Evolutionary conservation across 352 stramenopile genomes (phyloP).

Genomic region (Phytophthora macrochlamydospora): DNA sequence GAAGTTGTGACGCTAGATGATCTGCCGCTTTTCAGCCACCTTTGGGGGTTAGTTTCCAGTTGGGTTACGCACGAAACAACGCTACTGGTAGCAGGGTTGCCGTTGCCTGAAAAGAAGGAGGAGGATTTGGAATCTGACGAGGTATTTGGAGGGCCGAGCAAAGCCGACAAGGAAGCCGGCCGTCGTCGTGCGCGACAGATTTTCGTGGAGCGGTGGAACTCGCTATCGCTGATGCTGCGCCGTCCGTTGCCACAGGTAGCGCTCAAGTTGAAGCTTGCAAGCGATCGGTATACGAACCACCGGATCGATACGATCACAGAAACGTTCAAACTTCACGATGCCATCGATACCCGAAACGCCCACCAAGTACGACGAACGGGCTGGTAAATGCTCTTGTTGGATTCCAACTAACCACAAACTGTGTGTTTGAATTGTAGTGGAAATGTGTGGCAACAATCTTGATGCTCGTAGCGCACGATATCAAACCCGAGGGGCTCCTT

Average conservation of each 20-base stretch:
- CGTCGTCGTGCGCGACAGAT: slow-evolving; percentile 54
- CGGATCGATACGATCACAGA: slow-evolving; percentile 61
- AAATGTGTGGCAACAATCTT: slow-evolving; percentile 67
- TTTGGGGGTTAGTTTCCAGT: slow-evolving; percentile 70
- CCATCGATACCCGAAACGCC: slow-evolving; percentile 67
- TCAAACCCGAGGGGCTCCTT: slow-evolving; percentile 42
- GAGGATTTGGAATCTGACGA: slow-evolving; percentile 11
- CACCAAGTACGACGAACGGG: slow-evolving; percentile 47
- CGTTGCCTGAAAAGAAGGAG: slow-evolving; percentile 29
- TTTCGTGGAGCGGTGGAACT: slow-evolving; percentile 67
- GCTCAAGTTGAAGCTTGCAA: slow-evolving; percentile 51
- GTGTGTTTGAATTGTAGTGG: slow-evolving; percentile 46
- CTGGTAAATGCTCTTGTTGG: neutral
- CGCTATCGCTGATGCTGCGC: slow-evolving; percentile 65
- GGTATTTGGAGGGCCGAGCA: slow-evolving; percentile 18
- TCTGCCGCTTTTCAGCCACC: slow-evolving; percentile 69
- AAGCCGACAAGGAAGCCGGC: slow-evolving; percentile 46
- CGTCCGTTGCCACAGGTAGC: slow-evolving; percentile 59
- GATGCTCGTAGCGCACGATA: slow-evolving; percentile 65
- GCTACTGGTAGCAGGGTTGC: slow-evolving; percentile 49
- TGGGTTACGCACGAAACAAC: slow-evolving; percentile 81
- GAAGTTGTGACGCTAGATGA: slow-evolving; percentile 73
- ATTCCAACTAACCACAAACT: neutral
- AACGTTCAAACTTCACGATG: slow-evolving; percentile 62
- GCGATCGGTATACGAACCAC: slow-evolving; percentile 59